Conservation (phyloP, 768 basidiomycete species). For the Mycena leptocephala region DNA sequence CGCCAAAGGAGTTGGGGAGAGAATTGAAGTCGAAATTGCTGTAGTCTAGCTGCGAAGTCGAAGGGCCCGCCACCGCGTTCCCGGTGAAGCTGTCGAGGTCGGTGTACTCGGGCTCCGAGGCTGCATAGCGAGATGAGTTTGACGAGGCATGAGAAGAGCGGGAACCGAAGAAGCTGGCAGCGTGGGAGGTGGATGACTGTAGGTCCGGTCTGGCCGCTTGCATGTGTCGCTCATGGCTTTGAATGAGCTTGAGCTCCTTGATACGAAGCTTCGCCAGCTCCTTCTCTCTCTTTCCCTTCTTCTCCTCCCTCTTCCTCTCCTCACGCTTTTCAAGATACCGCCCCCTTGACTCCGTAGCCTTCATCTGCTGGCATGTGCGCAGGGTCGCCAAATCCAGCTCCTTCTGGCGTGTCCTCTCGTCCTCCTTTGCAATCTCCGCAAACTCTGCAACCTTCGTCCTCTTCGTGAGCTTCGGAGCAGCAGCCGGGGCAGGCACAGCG, state of each 20-base stretch:
- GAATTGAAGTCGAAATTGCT: too few relatives aligned
- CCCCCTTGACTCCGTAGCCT: not conserved
- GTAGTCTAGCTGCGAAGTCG: too few relatives aligned
- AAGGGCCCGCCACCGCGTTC: too few relatives aligned
- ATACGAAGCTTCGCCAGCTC: conserved; percentile 42
- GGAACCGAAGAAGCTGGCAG: too few relatives aligned
- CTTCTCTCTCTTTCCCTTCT: too few relatives aligned
- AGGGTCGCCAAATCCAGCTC: conserved; percentile 13
- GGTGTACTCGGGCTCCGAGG: too few relatives aligned
- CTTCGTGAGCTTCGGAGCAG: not conserved
- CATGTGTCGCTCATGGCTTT: conserved; percentile 38
- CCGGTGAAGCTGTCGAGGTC: too few relatives aligned
- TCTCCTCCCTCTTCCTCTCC: conserved; percentile 3
- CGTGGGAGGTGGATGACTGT: too few relatives aligned
- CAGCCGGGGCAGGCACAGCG: not conserved
- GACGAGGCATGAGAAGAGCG: too few relatives aligned
- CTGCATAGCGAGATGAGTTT: too few relatives aligned
- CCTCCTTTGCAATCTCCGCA: conserved; percentile 6
- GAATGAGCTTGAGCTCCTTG: conserved; percentile 42
- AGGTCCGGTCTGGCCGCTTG: too few relatives aligned
- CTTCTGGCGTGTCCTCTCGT: conserved; percentile 12
- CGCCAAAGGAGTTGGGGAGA: not conserved
- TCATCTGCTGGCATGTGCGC: not conserved
- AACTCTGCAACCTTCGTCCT: conserved; percentile 2
- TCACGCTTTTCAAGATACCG: not conserved